Base-by-base conservation (phyloP, 129 eudicot genomes). In the Flaveria linearis region DNA sequence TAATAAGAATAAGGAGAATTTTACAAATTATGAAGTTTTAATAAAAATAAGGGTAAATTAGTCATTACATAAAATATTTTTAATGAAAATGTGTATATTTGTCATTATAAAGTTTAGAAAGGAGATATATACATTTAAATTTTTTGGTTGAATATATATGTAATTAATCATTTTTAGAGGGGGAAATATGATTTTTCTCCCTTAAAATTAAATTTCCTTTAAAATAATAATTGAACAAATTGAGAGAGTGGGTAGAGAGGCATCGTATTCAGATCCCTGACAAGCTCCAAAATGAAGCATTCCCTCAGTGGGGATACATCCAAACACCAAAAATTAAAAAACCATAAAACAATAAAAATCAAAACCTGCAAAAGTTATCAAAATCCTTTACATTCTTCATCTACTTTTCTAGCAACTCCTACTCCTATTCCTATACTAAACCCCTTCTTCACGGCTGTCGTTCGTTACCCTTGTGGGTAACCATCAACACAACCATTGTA, bases 351-450 rank as follows among this genome's bases (percentile, higher is more conserved):
- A 30, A 77, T 55, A 6, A 53, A 46, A 77, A 52, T 52, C 26
- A 68, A 55, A 55, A 25, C 74, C 62, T 26, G 30, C 56, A 51
- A 76, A 69, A 67, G 17, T 76, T 67, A 66, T 17, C 80, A 76
- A 76, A 68, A 68, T 41, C 61, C 62, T 64, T 77, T 77, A 77
- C 81, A 77, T 77, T 39, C 81, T 77, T 68, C 60, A 16, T 55
- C 81, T 68, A 64, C 65, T 2, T 56, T 56, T 10, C 10, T 56
- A 15, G 7, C 64, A 50, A 36, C 9, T 33, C 65, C 18, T 26
- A 36, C 9, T 33, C 65, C 18, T 26, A 57, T n/a, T 50, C 80
- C 69, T 63, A 63, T 63, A 28, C 69, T 15, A 62, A 28, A 33
- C 15, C 22, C 76, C 75, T 55, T 77, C 74, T 51, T 66, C 67